Conservation (phyloP, 225 moss, liverwort and hornwort species). For the Climacium dendroides region DNA sequence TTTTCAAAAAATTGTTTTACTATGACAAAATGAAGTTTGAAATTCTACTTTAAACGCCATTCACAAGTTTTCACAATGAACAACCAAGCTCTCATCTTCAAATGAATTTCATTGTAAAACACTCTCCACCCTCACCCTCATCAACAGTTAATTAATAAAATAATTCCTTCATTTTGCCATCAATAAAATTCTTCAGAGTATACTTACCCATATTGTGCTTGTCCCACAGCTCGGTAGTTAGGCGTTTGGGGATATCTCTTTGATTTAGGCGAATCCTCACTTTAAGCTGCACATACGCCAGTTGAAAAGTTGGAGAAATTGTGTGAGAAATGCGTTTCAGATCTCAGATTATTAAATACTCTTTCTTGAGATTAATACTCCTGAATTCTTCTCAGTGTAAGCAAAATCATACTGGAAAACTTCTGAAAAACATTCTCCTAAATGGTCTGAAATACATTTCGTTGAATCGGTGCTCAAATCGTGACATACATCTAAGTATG, state of each 20-base stretch:
- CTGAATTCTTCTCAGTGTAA: background rate
- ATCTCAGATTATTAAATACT: background rate
- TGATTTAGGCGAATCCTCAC: background rate
- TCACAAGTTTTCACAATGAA: too few species aligned
- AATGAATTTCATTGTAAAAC: too few species aligned
- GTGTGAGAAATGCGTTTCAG: background rate
- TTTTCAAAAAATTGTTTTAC: too few species aligned
- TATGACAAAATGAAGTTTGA: too few species aligned
- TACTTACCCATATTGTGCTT: background rate
- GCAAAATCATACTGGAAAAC: background rate
- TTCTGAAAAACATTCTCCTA: background rate
- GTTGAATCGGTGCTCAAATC: background rate
- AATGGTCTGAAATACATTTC: background rate
- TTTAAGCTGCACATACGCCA: background rate
- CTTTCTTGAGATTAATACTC: background rate
- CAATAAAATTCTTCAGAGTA: too few species aligned
- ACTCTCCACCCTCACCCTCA: too few species aligned
- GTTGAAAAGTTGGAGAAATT: background rate
- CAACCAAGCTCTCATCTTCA: too few species aligned
- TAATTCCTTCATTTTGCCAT: too few species aligned
- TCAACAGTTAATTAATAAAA: too few species aligned
- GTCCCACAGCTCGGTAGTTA: background rate
- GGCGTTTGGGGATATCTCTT: accelerated
- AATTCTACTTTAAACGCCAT: too few species aligned
- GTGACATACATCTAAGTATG: background rate